phyloP scores from a whole-genome alignment of 2,329 filamentous ascomycete species.

The Neopestalotiopsis rosae region DNA sequence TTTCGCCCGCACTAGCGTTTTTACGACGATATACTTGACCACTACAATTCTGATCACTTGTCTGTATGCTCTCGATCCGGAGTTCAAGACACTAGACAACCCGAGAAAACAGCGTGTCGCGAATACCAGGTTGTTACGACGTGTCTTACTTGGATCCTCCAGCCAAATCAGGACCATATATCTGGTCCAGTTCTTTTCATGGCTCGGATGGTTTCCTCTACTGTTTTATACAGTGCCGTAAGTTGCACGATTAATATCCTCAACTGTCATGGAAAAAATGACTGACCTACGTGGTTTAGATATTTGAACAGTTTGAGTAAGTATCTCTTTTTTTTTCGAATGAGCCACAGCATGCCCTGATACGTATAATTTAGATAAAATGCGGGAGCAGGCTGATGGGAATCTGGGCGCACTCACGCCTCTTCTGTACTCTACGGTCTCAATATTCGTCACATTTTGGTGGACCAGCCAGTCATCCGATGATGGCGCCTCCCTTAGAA shows the following conservation, averaged over 20 bases:
- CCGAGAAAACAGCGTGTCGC: not conserved
- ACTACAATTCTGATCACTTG: not conserved
- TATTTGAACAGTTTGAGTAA: conserved; percentile 1
- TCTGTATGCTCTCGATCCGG: not conserved
- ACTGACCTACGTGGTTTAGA: not conserved
- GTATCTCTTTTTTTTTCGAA: not conserved
- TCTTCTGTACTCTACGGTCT: not conserved
- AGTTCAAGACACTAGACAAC: not conserved
- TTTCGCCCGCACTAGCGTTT: not conserved
- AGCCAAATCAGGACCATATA: conserved; percentile 1
- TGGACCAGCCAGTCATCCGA: not conserved
- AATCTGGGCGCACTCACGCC: not conserved
- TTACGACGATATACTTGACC: not conserved
- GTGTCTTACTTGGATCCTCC: not conserved
- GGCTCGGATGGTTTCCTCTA: conserved; percentile 12
- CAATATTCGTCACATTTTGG: not conserved
- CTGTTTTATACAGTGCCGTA: conserved; percentile 13
- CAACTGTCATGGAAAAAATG: not conserved
- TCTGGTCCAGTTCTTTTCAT: conserved; percentile 8
- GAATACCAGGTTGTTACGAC: not conserved
- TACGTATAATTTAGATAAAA: no score
- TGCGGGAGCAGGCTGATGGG: no score
- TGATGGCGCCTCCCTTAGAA: not conserved
- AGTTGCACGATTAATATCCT: not conserved
- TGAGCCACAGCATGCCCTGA: not conserved